These are phyloP conservation scores for Angomonas deanei DNA, from an alignment of 208 protist genomes.

Conservation along the genomic window DNA sequence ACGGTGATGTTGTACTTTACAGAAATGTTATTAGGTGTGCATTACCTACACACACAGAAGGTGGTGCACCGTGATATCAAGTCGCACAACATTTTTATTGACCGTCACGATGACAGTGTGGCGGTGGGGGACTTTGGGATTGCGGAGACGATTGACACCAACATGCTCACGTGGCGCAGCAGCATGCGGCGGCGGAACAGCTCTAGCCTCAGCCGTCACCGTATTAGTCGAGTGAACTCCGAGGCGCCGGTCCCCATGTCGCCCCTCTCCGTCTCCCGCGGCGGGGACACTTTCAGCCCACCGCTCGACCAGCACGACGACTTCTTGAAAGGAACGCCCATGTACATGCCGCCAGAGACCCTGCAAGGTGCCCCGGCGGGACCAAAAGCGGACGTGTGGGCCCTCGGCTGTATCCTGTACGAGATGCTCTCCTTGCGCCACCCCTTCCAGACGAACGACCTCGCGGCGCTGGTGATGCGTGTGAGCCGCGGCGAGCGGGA, in stretches of 20 bases:
- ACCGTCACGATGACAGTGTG: slow-evolving; percentile 35
- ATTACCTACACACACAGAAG: slow-evolving; percentile 74
- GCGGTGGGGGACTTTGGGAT: slow-evolving; percentile 88
- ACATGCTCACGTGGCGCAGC: slow-evolving; percentile 10
- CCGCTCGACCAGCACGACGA: slow-evolving; percentile 13
- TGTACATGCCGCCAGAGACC: slow-evolving; percentile 94
- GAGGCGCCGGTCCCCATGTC: neutral
- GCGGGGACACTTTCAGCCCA: slow-evolving; percentile 1
- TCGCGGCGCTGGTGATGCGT: slow-evolving; percentile 66
- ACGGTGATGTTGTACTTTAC: slow-evolving; percentile 80
- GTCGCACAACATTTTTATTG: slow-evolving; percentile 86
- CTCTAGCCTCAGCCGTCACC: slow-evolving; percentile 4
- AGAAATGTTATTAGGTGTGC: slow-evolving; percentile 69
- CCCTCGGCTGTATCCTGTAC: slow-evolving; percentile 89
- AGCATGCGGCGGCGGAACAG: slow-evolving; percentile 9
- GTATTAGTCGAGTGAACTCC: neutral
- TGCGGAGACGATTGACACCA: slow-evolving; percentile 65
- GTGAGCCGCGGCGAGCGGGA: slow-evolving; percentile 63
- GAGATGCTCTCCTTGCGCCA: slow-evolving; percentile 82
- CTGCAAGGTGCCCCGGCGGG: slow-evolving; percentile 67
- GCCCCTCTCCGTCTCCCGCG: neutral
- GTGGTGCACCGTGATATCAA: slow-evolving; percentile 90
- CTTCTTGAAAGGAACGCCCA: slow-evolving; percentile 90
- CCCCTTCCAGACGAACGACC: slow-evolving; percentile 77
- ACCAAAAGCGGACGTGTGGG: slow-evolving; percentile 86